Base-by-base conservation (phyloP, 345 rosid species). In the Corchorus capsularis region DNA sequence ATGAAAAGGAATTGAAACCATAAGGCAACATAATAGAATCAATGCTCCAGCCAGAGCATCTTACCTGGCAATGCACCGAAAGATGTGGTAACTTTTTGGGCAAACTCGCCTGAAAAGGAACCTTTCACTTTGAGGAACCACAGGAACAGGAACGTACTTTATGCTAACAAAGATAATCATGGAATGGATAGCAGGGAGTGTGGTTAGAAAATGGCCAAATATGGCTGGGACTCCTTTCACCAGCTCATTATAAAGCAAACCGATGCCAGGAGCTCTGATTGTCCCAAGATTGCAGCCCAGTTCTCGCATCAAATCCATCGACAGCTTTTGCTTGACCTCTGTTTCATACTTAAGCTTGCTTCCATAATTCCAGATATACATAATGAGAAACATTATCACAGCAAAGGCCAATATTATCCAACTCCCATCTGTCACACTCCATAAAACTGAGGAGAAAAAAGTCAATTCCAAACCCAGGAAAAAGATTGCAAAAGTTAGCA, bases 11-110 rank as follows among this genome's bases (percentile, higher is more conserved):
- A 10, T 8, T 19, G 9, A 63, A 63, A 72, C 39, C 37, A 56
- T 2, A 45, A 34, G 46, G 32, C 60, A 69, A 34, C 4, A 32
- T 69, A 16, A 69, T 6, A 6, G 20, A 27, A 27, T 0, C 19
- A 56, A 50, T 22, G 32, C 52, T 69, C 72, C 72, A 16, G 15
- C 63, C 43, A 50, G 16, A 75, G 60, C 59, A 76, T 61, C 76
- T 78, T 82, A 96, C 99, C 99, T 91, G 63, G 98, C 98, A 79
- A 96, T 89, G 82, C 99, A 96, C 22, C 97, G 99, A 84, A 96
- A 96, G 65, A 93, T 89, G 88, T 96, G 99, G 85, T 92, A 96
- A 85, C 88, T 74, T 79, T 91, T 92, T 19, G 91, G 85, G 82
- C 98, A 93, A 75, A 93, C 99, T 35, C 97, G 89, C 63, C 95